A percentile compares a stretch with the other conserved stretches of the same genome.
Conservation (phyloP, 2,329 filamentous ascomycete species). For the Aspergillus fumigatus region DNA sequence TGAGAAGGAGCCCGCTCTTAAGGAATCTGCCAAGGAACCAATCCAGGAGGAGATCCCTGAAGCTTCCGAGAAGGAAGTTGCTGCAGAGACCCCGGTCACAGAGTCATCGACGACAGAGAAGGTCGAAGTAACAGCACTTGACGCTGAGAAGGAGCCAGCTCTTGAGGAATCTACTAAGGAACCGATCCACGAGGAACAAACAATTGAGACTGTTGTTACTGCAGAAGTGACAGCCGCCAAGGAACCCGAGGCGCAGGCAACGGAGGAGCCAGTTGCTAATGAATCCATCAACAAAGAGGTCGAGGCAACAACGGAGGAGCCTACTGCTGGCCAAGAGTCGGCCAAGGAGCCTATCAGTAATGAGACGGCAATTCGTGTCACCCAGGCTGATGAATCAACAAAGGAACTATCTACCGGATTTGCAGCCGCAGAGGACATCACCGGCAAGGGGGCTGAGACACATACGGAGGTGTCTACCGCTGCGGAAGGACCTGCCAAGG, state of each 20-base stretch:
- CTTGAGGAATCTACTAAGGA: not conserved
- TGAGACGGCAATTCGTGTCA: constrained; percentile 1
- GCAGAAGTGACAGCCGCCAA: constrained; percentile 9
- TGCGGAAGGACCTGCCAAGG: constrained; percentile 2
- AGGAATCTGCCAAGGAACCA: not conserved
- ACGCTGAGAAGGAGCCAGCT: constrained; percentile 3
- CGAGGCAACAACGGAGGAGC: constrained; percentile 3
- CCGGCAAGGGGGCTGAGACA: not conserved
- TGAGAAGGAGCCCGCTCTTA: not conserved
- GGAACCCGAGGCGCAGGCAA: constrained; percentile 4
- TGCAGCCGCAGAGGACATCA: not conserved
- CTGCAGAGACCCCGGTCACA: not conserved
- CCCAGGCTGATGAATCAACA: not conserved
- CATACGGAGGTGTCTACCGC: not conserved
- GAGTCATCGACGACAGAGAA: constrained; percentile 5
- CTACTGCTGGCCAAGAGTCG: constrained; percentile 4
- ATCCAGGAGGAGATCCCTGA: constrained; percentile 5
- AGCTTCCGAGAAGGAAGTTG: constrained; percentile 3
- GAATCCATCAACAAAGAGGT: constrained; percentile 5
- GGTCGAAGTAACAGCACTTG: not conserved
- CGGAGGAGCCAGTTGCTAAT: constrained; percentile 8
- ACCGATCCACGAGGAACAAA: constrained; percentile 3
- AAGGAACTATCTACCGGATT: constrained; percentile 2
- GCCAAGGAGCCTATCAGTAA: constrained; percentile 2
- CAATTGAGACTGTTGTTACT: constrained; percentile 6